Evolutionary conservation across 1,284 basidiomycete genomes (phyloP).

Genomic region (Boletus albobrunnescens): DNA sequence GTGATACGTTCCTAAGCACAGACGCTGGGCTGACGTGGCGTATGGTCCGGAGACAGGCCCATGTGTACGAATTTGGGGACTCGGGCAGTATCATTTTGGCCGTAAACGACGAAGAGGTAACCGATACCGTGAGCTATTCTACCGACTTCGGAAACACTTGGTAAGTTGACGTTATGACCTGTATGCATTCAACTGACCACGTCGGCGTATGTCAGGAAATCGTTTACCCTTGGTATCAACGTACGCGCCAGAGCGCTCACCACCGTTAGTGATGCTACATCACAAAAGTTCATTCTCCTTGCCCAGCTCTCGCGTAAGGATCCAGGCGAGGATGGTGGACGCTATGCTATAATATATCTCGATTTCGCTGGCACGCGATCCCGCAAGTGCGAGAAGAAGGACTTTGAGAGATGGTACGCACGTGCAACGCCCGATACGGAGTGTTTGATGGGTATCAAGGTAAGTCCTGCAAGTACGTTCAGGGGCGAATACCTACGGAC

Average conservation of each 20-base stretch:
- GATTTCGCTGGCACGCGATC: slow-evolving; percentile 77
- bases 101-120: slow-evolving; percentile 84
- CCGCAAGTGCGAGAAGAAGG: slow-evolving; percentile 67
- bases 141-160: slow-evolving; percentile 82
- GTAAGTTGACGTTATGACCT: slow-evolving; percentile 43
- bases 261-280: slow-evolving; percentile 88
- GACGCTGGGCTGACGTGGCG: slow-evolving; percentile 88
- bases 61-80: slow-evolving; percentile 97
- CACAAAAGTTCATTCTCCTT: slow-evolving; percentile 86
- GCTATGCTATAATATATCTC: slow-evolving; percentile 74
- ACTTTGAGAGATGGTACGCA: slow-evolving; percentile 91
- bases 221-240: slow-evolving; percentile 66
- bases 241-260: slow-evolving; percentile 76
- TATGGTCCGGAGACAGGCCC: slow-evolving; percentile 74
- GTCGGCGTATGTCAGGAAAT: slow-evolving; percentile 67
- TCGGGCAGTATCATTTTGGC: slow-evolving; percentile 80
- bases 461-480: slow-evolving; percentile 31
- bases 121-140: slow-evolving; percentile 76
- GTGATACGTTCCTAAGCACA: slow-evolving; percentile 89
- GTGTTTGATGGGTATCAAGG: slow-evolving; percentile 95
- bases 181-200: slow-evolving; percentile 2
- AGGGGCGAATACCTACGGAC: background rate
- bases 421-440: slow-evolving; percentile 58
- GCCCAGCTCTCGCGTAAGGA: slow-evolving; percentile 72
- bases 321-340: slow-evolving; percentile 50